Percentiles rank a stretch among this genome's conserved stretches.
These are phyloP conservation scores for Auriscalpium orientale DNA, from an alignment of 768 basidiomycete genomes.

Conservation along the genomic window DNA sequence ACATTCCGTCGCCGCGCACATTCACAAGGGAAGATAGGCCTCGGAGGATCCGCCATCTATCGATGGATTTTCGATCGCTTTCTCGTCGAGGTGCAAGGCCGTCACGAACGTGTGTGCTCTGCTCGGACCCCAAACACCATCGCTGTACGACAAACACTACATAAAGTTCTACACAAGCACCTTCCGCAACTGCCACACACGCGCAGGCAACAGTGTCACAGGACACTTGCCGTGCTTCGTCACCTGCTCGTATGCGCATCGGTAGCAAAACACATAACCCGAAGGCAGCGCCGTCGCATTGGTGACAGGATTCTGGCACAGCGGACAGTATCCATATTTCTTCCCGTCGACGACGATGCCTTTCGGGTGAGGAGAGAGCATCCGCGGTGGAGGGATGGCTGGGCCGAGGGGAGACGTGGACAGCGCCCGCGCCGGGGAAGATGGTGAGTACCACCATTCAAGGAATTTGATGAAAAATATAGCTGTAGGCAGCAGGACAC, in stretches of 20 bases:
- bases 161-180: constrained; percentile 50
- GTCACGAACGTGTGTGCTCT: constrained; percentile 5
- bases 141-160: background rate
- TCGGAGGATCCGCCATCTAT: constrained; percentile 5
- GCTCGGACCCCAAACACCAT: background rate
- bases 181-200: constrained; percentile 80
- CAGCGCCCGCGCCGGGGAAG: constrained; percentile 74
- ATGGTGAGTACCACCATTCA: constrained; percentile 99
- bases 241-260: constrained; percentile 80
- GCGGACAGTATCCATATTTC: constrained; percentile 76
- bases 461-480: constrained; percentile 96
- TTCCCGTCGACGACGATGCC: constrained; percentile 56
- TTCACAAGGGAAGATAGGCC: background rate
- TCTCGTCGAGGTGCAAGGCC: background rate
- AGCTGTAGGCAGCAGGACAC: constrained; percentile 73
- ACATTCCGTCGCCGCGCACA: too few relatives aligned
- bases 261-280: constrained; percentile 93
- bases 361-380: constrained; percentile 67
- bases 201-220: constrained; percentile 71
- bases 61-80: constrained; percentile 1
- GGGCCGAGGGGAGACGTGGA: constrained; percentile 56
- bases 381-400: constrained; percentile 66
- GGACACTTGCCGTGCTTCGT: constrained; percentile 77
- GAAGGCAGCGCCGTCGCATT: constrained; percentile 89
- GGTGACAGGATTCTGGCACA: constrained; percentile 64